Evolutionary conservation across 108 stramenopile species (phyloP), one percentile per base, ranked within the genome.

Genomic region (Epithemia pelagica): DNA sequence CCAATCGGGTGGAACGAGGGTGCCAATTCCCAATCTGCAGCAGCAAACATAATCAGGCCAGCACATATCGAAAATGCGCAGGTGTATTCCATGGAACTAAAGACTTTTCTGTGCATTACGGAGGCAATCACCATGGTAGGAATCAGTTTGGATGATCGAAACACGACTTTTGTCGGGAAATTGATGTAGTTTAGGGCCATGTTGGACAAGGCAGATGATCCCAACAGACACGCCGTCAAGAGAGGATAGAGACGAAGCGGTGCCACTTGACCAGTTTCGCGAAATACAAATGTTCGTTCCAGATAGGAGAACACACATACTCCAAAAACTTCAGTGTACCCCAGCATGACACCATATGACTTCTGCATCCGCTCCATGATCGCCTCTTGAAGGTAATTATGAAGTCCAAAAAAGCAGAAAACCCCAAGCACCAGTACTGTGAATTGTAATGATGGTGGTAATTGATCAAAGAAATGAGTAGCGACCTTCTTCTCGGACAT

Each of bases 141-240:
- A 63, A 97, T 75, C 52, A 97, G 74, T 74, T 96, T 96, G 80
- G 91, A 96, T 32, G 84, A 86, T 59, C 95, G 87, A 71, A 94
- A 94, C 2, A 94, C 85, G 2, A 96, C 96, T 73, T 96, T 96
- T 30, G 97, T 96, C 23, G 97, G 95, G 72, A 95, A 98, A 63
- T 98, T 96, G 70, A 98, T 98, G 77, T 91, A 98, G 62, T 96
- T 95, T 67, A 98, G 77, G 10, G 90, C 78, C 46, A 90, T 67
- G 71, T 95, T 96, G 21, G 94, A 92, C 27, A 96, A 81, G 30
- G 89, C 82, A n/a, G 94, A 95, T 21, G 90, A 92, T 65, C 82
- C 66, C 75, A 95, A 59, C 26, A 97, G 69, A 60, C 94, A 92
- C 15, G 79, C 57, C 10, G 94, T 91, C 64, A 96, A 68, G 52